Base-by-base conservation (phyloP, 805 yeast species). In the Metschnikowia vanudenii region DNA sequence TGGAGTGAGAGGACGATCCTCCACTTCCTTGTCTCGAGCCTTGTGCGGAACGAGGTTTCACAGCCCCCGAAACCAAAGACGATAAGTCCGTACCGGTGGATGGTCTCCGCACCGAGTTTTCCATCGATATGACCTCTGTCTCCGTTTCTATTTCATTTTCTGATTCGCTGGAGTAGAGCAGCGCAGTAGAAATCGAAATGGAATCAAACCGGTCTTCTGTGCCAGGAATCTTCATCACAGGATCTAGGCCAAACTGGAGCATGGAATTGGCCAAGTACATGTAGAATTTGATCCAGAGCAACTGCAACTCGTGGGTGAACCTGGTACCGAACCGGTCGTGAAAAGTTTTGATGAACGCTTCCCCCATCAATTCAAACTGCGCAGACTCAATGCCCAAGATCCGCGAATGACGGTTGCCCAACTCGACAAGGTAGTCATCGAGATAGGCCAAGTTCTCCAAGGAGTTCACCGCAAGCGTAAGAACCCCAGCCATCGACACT, bases 391-490 rank as follows among this genome's bases (percentile, higher is more conserved):
- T 84, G 13, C 88, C 88, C 50, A 88, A 68, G 41, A 88, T 82
- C 53, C 96, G 68, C 2, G 88, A 70, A 62, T 88, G 96, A 42
- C 88, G 70, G 59, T 85, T 85, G 1, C 91, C 95, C 53, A 88
- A 65, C 39, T 78, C 76, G 37, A 68, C 69, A 41, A 88, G 65
- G 46, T 82, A 82, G 20, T 75, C 84, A 56, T 84, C 83, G 54
- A 87, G 65, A 6, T 65, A 63, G 2, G 74, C 59, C 43, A 87
- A 68, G 52, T 82, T 74, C 44, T 85, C 90, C 43, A 88, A 68
- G 53, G 80, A 81, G 24, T 76, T 65, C 49, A 88, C 79, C 2
- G 91, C 85, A 36, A 81, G 74, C 24, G 86, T 78, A 55, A 88
- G 63, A 16, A 88, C 88, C 4, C 91, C 90, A 0, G 92, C 89